A percentile compares a stretch with the other conserved stretches of the same genome.
Conservation (phyloP, 768 basidiomycete species). For the Krasilnikovozyma curviuscula region DNA sequence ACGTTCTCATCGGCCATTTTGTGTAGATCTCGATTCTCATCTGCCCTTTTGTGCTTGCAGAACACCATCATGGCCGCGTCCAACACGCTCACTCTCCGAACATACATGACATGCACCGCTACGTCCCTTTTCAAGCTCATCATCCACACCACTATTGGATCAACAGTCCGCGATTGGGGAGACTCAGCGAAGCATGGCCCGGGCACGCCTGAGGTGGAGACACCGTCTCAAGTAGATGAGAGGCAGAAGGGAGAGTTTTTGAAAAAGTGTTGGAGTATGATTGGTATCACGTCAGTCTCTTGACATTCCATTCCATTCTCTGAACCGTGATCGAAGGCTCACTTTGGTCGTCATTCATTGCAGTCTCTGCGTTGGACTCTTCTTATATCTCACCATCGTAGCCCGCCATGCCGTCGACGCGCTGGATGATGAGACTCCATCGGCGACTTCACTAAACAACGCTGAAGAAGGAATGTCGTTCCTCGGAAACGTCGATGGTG, state of each 20-base stretch:
- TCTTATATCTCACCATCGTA: constrained; percentile 60
- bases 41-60: too few relatives aligned
- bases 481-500: too few relatives aligned
- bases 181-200: background rate
- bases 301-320: background rate
- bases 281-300: constrained; percentile 5
- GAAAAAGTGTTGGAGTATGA: constrained; percentile 5
- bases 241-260: constrained; percentile 4
- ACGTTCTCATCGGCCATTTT: too few relatives aligned
- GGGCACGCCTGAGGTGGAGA: background rate
- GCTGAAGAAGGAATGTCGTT: too few relatives aligned
- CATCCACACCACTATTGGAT: constrained; percentile 70
- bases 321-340: background rate
- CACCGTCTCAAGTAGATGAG: background rate
- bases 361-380: constrained; percentile 46
- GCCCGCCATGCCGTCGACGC: constrained; percentile 48
- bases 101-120: constrained; percentile 61
- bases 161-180: constrained; percentile 9
- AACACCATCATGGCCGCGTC: constrained; percentile 80
- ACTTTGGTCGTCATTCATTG: background rate
- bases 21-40: too few relatives aligned
- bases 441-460: too few relatives aligned
- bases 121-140: constrained; percentile 75
- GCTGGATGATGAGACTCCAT: too few relatives aligned
- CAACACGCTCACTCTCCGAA: constrained; percentile 42